Evolutionary conservation across 2,329 filamentous ascomycete genomes (phyloP).

Genomic region (Trichoderma harzianum): DNA sequence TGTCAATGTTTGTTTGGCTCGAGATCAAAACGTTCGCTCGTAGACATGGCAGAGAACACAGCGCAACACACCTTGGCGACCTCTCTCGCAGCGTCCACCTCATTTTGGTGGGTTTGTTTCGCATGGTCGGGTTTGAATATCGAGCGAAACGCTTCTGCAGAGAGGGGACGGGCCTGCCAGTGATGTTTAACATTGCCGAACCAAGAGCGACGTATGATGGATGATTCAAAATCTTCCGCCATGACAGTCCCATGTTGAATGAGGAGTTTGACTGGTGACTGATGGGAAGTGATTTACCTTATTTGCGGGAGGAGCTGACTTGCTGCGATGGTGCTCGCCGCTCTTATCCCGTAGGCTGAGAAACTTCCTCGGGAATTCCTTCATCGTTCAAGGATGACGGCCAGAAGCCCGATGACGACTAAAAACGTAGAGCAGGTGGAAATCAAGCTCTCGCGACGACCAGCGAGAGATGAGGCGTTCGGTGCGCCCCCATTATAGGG

Average conservation of each 20-base stretch:
- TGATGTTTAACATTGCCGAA: constrained; percentile 17
- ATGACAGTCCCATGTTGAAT: background rate
- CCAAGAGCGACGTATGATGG: background rate
- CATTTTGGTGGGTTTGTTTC: constrained; percentile 39
- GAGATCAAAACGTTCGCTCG: background rate
- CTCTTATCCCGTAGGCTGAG: constrained; percentile 68
- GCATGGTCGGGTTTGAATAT: constrained; percentile 62
- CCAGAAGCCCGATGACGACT: constrained; percentile 11
- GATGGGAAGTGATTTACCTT: constrained; percentile 21
- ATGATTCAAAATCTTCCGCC: background rate
- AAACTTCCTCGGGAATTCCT: constrained; percentile 60
- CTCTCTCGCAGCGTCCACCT: constrained; percentile 31
- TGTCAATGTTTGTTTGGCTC: background rate
- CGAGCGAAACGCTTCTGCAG: constrained; percentile 57
- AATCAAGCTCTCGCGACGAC: constrained; percentile 28
- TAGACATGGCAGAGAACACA: background rate
- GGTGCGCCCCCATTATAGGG: constrained; percentile 19
- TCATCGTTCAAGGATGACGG: constrained; percentile 41
- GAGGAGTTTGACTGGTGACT: background rate
- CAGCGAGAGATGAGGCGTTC: constrained; percentile 31
- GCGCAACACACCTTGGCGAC: constrained; percentile 34
- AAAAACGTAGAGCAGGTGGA: background rate
- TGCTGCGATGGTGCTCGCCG: constrained; percentile 50
- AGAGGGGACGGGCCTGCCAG: constrained; percentile 48
- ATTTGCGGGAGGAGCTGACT: constrained; percentile 50